Base-by-base conservation (phyloP, 805 yeast genomes). In the Saturnispora gosingensis region DNA sequence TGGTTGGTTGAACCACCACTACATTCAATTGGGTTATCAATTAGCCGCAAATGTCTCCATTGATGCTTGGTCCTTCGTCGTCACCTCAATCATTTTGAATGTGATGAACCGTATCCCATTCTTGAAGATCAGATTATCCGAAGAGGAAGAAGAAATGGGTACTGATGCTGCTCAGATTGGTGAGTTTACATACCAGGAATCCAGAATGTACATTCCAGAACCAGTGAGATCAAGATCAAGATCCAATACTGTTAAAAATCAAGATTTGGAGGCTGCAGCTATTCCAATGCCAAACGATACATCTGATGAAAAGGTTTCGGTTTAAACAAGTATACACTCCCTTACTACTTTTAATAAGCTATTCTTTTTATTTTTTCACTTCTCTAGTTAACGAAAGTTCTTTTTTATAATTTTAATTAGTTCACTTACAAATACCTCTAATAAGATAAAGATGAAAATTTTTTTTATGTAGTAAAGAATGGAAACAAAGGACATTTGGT, bases 121-220 rank as follows among this genome's bases (percentile, higher is more conserved):
- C 73, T 76, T 90, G 65, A 81, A 83, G 69, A 72, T 91, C 64
- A 81, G 97, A 73, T 78, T 89, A 61, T 77, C 81, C 58, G 86
- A 85, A 62, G 96, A 89, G 56, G 91, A 85, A 67, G 98, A 91
- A 71, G 80, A 83, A 57, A 64, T 82, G 59, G 97, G 98, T 55
- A 83, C 93, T 30, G 99, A 91, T 70, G 76, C 83, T 56, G 82
- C 88, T 20, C 89, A 90, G 73, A 88, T 89, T 63, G 97, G 97
- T 60, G 98, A 90, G 69, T 82, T 80, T 66, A 86, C 95, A 54
- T 86, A 77, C 66, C 71, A 72, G 58, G 88, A 82, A 58, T 83
- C 81, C 43, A 77, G 75, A 52, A 76, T 75, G 58, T 85, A 76
- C 69, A 81, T 85, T 53, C 82, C 89, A 58, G 89, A 85, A 72